phyloP scores from a whole-genome alignment of 78 protist species.

The Chrysochromulina tobinii region DNA sequence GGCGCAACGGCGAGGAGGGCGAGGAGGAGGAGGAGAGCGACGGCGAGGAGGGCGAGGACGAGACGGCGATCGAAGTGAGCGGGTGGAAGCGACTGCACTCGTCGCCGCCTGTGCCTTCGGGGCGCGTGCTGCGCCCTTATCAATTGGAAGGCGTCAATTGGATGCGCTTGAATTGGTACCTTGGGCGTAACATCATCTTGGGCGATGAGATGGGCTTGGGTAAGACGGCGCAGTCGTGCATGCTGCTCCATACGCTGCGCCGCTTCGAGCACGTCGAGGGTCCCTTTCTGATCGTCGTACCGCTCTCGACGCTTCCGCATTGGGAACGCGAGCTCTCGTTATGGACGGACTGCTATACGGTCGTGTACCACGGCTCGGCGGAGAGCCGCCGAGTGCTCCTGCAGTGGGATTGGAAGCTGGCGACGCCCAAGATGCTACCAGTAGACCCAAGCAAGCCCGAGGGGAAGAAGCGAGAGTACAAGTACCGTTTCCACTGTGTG shows the following conservation, averaged over 20 bases:
- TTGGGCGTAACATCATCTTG: constrained; percentile 32
- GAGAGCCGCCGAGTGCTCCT: no score
- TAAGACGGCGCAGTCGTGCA: constrained; percentile 8
- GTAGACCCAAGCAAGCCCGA: not conserved
- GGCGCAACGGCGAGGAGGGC: no score
- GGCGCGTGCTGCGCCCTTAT: constrained; percentile 78
- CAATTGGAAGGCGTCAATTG: constrained; percentile 88
- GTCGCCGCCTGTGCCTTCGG: no score
- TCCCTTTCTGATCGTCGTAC: constrained; percentile 93
- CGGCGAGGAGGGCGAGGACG: no score
- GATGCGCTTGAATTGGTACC: constrained; percentile 49
- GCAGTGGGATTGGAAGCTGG: no score
- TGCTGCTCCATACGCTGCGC: not conserved
- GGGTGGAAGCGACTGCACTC: no score
- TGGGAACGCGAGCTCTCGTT: constrained; percentile 89
- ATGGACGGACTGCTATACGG: constrained; percentile 34
- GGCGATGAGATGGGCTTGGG: constrained; percentile 43
- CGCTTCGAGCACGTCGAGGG: constrained; percentile 47
- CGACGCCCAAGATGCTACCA: not conserved
- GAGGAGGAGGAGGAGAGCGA: no score
- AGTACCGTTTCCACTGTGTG: no score
- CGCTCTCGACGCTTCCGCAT: constrained; percentile 89
- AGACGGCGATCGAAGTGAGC: no score
- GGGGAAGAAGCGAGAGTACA: no score
- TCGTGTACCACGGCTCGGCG: no score